phyloP scores from a whole-genome alignment of 805 yeast genomes.

The Kuraishia molischiana region DNA sequence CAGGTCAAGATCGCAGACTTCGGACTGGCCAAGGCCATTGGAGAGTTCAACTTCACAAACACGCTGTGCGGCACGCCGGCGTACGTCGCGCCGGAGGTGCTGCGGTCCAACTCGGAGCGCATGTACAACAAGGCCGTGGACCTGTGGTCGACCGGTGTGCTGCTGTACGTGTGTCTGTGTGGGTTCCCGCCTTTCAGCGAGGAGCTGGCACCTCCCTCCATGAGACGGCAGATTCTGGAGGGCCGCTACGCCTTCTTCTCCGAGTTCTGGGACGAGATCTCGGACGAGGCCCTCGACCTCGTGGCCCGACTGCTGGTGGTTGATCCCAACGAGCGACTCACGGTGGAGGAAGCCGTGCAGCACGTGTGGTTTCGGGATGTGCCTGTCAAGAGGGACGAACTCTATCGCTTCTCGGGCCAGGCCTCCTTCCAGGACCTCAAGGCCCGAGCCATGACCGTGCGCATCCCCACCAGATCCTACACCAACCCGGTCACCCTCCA shows the following conservation, averaged over 20 bases:
- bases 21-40: constrained; percentile 63
- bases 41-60: constrained; percentile 64
- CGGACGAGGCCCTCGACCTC: constrained; percentile 55
- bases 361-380: constrained; percentile 35
- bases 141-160: constrained; percentile 76
- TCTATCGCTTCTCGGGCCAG: neutral
- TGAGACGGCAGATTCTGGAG: constrained; percentile 62
- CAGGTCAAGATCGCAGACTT: constrained; percentile 74
- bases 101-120: constrained; percentile 37
- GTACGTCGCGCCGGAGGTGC: constrained; percentile 77
- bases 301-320: constrained; percentile 52
- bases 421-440: constrained; percentile 3
- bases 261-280: constrained; percentile 71
- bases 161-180: constrained; percentile 68
- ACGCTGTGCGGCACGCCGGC: constrained; percentile 85
- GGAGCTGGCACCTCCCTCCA: constrained; percentile 68
- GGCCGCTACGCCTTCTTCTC: constrained; percentile 69
- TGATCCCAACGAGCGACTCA: constrained; percentile 33
- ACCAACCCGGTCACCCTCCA: constrained; percentile 18
- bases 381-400: neutral
- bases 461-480: constrained; percentile 16
- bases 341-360: constrained; percentile 24
- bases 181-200: constrained; percentile 86
- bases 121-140: constrained; percentile 66
- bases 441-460: constrained; percentile 11